A percentile compares a stretch with the other conserved stretches of the same genome.
phyloP scores from a whole-genome alignment of 2,329 filamentous ascomycete species.

The Ophiostoma triangulosporum region DNA sequence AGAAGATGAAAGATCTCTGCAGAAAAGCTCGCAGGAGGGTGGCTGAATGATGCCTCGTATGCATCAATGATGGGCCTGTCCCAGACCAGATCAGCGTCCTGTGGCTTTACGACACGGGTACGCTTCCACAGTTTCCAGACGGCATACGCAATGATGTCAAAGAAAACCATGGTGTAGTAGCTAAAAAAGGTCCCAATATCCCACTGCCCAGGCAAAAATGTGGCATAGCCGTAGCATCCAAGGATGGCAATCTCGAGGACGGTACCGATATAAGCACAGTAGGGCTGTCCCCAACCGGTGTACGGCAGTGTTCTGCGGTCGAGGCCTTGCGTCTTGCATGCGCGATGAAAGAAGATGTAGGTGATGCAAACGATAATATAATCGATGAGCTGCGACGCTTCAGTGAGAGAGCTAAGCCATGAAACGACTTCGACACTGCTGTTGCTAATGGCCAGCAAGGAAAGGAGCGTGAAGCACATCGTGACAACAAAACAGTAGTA shows the following conservation, averaged over 20 bases:
- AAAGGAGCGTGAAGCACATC: constrained; percentile 24
- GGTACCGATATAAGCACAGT: constrained; percentile 22
- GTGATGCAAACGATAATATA: constrained; percentile 28
- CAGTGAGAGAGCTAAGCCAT: constrained; percentile 29
- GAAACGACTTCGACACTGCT: constrained; percentile 24
- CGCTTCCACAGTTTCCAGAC: constrained; percentile 51
- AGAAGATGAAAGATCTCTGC: neutral
- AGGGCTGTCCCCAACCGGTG: constrained; percentile 25
- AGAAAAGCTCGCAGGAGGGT: neutral
- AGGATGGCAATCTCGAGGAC: constrained; percentile 10
- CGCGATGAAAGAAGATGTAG: constrained; percentile 26
- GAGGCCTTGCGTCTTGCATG: constrained; percentile 24
- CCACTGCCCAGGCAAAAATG: constrained; percentile 30
- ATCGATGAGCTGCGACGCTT: constrained; percentile 29
- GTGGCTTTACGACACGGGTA: constrained; percentile 28
- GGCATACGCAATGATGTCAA: constrained; percentile 38
- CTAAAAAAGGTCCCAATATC: constrained; percentile 32
- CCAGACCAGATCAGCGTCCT: constrained; percentile 17
- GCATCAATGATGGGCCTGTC: constrained; percentile 18
- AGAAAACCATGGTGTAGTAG: constrained; percentile 44
- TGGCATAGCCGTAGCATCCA: constrained; percentile 38
- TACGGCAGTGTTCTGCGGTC: constrained; percentile 24
- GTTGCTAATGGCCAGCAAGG: constrained; percentile 27
- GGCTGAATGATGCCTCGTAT: constrained; percentile 22
- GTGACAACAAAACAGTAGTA: constrained; percentile 25